Evolutionary conservation across 179 eudicot genomes (phyloP), one percentile per base, ranked within the genome.

Genomic region (Vitellaria paradoxa): DNA sequence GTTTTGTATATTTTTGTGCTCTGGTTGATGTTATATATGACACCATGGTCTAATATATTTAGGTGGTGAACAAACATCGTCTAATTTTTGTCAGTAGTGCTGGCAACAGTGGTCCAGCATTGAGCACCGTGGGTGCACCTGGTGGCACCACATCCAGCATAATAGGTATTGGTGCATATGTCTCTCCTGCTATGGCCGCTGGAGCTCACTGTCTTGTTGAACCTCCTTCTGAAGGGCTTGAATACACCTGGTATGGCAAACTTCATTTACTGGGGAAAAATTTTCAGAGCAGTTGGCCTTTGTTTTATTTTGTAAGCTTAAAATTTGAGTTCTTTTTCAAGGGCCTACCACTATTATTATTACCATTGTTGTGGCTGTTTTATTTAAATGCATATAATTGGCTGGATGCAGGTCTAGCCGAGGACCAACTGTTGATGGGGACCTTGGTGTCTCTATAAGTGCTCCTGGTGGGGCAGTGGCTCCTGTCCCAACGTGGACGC

Each of bases 381-480:
- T 52, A 26, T 6, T 26, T 46, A 55, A 21, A 61, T 14, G 9
- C 76, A 73, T 60, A 9, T 73, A 52, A 67, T 77, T 74, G 67
- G 74, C 78, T 78, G 73, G 64, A 79, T 91, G 87, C 88, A 96
- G 99, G 99, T 96, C 99, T 79, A 96, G 99, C 84, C 89, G 99
- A 79, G 99, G 99, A 78, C 99, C 99, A 63, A 96, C 99, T 71
- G 91, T 84, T 80, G 99, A 96, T 83, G 99, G 99, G 46, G 97
- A 89, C 85, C 89, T 96, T 80, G 99, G 99, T 77, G 96, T 96
- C 76, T 88, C 82, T 77, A 81, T 96, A 82, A 92, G 99, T 85
- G 99, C 99, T 80, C 96, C 99, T 84, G 99, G 99, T 72, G 99
- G 99, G 53, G 99, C 99, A 70, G 91, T 96, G 79, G 98, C 99